Conservation (phyloP, 2,329 filamentous ascomycete genomes). For the Alternaria solani region DNA sequence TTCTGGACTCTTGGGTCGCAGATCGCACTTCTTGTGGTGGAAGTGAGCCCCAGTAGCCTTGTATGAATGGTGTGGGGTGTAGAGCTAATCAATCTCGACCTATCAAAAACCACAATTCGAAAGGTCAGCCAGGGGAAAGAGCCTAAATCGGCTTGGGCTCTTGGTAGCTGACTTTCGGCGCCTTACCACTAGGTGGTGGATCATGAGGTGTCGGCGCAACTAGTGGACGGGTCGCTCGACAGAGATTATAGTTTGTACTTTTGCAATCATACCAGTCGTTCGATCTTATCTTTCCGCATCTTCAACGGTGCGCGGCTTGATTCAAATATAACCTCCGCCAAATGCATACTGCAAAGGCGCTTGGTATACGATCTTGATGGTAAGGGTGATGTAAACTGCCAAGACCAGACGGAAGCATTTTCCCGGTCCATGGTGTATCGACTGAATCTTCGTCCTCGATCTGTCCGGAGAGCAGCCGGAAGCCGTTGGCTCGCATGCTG, state of each 20-base stretch:
- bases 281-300: background rate
- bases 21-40: conserved; percentile 17
- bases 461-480: conserved; percentile 16
- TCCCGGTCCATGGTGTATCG: conserved; percentile 4
- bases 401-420: background rate
- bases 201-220: conserved; percentile 17
- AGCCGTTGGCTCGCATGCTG: conserved; percentile 14
- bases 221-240: conserved; percentile 11
- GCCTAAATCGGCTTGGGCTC: conserved; percentile 8
- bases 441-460: background rate
- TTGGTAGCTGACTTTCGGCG: conserved; percentile 13
- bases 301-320: background rate
- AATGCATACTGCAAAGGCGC: background rate
- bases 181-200: conserved; percentile 8
- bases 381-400: background rate
- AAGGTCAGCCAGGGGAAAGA: conserved; percentile 19
- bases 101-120: conserved; percentile 10
- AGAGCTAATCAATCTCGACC: conserved; percentile 3
- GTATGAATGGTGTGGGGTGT: conserved; percentile 1
- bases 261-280: background rate
- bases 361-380: conserved; percentile 1
- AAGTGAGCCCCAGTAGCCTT: conserved; percentile 6
- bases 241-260: background rate
- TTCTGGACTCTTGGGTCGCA: conserved; percentile 8
- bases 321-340: background rate